Evolutionary conservation across 2,329 filamentous ascomycete genomes (phyloP).

Genomic region (Thelonectria discophora): DNA sequence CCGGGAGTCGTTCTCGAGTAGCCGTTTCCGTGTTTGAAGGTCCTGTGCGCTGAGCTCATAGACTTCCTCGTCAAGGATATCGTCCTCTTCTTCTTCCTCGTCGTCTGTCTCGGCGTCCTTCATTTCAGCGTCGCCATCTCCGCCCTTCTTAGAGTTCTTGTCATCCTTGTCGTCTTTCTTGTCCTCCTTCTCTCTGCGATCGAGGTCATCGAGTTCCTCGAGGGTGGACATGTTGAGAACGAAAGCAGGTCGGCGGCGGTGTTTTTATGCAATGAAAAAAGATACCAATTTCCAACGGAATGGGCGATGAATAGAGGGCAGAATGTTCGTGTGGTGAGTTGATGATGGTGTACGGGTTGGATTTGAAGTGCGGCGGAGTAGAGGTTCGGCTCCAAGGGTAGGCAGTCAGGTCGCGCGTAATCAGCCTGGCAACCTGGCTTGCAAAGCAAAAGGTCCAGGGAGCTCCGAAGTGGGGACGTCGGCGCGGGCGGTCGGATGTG

Average conservation of each 20-base stretch:
- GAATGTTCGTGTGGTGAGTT: constrained; percentile 23
- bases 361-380: constrained; percentile 15
- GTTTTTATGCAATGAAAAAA: not conserved
- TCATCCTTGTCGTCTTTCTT: constrained; percentile 55
- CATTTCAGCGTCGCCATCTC: constrained; percentile 87
- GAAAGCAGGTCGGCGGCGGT: constrained; percentile 15
- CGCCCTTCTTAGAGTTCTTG: constrained; percentile 54
- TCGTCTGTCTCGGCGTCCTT: constrained; percentile 80
- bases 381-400: constrained; percentile 36
- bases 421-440: constrained; percentile 41
- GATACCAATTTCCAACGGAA: not conserved
- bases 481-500: constrained; percentile 32
- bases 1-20: constrained; percentile 96
- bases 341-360: constrained; percentile 22
- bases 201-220: constrained; percentile 90
- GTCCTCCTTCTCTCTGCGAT: constrained; percentile 81
- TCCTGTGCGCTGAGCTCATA: constrained; percentile 92
- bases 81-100: constrained; percentile 80
- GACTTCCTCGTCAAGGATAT: constrained; percentile 92
- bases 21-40: constrained; percentile 87
- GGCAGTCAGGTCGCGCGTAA: constrained; percentile 46
- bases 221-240: constrained; percentile 79
- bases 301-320: constrained; percentile 10
- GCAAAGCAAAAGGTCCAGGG: constrained; percentile 26
- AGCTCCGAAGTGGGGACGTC: constrained; percentile 23